These are phyloP conservation scores for Chlorencoelia australis DNA, from an alignment of 2,329 filamentous ascomycete genomes.

Conservation along the genomic window DNA sequence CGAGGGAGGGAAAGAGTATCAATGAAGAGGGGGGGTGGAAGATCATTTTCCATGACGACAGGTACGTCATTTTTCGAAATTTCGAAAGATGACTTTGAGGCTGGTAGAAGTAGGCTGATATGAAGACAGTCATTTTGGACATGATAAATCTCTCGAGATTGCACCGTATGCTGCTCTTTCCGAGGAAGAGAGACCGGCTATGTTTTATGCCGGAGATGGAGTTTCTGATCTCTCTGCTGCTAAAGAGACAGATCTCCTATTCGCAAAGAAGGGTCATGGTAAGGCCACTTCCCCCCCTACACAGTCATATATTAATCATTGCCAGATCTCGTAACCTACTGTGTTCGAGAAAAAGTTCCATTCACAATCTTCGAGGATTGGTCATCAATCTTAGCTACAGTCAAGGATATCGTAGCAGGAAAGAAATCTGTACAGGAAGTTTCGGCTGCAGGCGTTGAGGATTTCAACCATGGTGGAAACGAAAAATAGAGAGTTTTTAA, in stretches of 20 bases:
- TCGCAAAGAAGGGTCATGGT: slow-evolving; percentile 87
- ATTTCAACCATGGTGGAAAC: slow-evolving; percentile 16
- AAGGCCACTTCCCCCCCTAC: slow-evolving; percentile 23
- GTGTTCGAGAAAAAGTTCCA: slow-evolving; percentile 71
- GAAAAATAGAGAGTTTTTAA: slow-evolving; percentile 7
- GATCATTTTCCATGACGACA: slow-evolving; percentile 82
- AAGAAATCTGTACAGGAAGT: slow-evolving; percentile 61
- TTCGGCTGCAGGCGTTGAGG: slow-evolving; percentile 33
- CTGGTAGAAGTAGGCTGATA: neutral
- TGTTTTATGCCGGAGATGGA: slow-evolving; percentile 94
- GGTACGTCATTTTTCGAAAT: slow-evolving; percentile 33
- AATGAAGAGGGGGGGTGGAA: slow-evolving; percentile 78
- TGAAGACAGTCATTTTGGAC: slow-evolving; percentile 55
- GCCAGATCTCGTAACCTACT: slow-evolving; percentile 76
- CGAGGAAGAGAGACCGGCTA: slow-evolving; percentile 56
- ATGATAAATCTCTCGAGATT: slow-evolving; percentile 91
- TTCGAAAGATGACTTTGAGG: neutral
- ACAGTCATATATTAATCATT: slow-evolving; percentile 6
- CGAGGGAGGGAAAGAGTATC: slow-evolving; percentile 58
- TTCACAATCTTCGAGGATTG: slow-evolving; percentile 86
- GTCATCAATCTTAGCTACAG: slow-evolving; percentile 64
- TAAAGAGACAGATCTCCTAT: slow-evolving; percentile 83
- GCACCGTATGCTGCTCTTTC: slow-evolving; percentile 73
- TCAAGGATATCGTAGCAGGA: slow-evolving; percentile 67
- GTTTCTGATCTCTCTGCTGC: slow-evolving; percentile 89